Base-by-base conservation (phyloP, 2,329 filamentous ascomycete species). In the Calonectria henricotiae region DNA sequence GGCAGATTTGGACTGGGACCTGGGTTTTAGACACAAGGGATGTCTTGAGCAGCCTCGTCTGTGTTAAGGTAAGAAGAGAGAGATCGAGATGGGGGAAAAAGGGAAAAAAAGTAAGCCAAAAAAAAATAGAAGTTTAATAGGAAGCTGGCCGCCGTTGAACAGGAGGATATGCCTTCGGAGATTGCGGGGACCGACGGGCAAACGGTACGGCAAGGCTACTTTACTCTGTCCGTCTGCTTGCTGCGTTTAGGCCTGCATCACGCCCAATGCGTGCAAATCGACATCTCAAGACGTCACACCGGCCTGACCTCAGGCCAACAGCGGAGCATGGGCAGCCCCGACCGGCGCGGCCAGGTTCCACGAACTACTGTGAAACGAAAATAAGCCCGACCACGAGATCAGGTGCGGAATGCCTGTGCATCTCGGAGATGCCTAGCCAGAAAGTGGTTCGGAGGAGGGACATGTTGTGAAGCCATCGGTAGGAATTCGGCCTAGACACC, bases 231-330 rank as follows among this genome's bases (percentile, higher is more conserved):
- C 8, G 37, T 44, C 37, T 27, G 37, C 32, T 43, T 41, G 23
- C 37, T 32, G 47, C 17, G 49, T 63, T 51, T 30, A 37, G 62
- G 44, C 35, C 25, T 32, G 35, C 46, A 44, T 43, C 17, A 64
- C 62, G 37, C 62, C 47, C 62, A 51, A 64, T 61, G 25, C 55
- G 39, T 61, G 51, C 51, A n/a, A 39, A 54, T 20, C 20, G 17
- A 49, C 55, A 44, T 32, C 51, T 64, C 39, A 67, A 43, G 35
- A 67, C 64, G 64, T 67, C 64, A 67, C 54, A 67, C 64, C 20
- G 32, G 43, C 17, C 55, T 27, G 64, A n/a, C 11, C 11, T 60
- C 32, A 32, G 44, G 49, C 49, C 23, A 58, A 51, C 43, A 32
- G 54, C 44, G 23, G 46, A 61, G 64, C 64, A 62, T 62, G 32